Base-by-base conservation (phyloP, 768 basidiomycete genomes). In the Tephrocybe sp. region DNA sequence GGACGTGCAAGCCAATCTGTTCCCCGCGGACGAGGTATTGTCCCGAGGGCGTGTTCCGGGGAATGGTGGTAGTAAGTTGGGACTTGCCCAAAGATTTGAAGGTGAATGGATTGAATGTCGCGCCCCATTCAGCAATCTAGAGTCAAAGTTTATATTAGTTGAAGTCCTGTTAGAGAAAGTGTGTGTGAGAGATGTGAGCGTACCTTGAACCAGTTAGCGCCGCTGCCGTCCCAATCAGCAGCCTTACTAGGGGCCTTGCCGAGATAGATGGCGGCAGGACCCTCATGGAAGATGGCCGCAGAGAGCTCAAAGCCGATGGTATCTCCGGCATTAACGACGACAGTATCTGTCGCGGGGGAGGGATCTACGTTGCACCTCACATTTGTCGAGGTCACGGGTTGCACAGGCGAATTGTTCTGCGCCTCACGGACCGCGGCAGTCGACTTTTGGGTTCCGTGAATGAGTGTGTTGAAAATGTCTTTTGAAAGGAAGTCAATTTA, bases 131-230 rank as follows among this genome's bases (percentile, higher is more conserved):
- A 7, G 64, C 68, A 33, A 67, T 65, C 63, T 66, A 51, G 8
- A 36, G 13, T 9, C 17, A 43, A 45, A 12, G n/a, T 36, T 47
- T 39, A 34, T 47, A 53, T 30, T 17, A 51, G 49, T 52, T 64
- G 56, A 44, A 61, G 58, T 50, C 62, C 48, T 11, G 63, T 68
- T 26, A 32, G 11, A 16, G 20, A n/a, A 12, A n/a, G 26, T 14
- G 11, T n/a, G n/a, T n/a, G n/a, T n/a, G n/a, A n/a, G n/a, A n/a
- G n/a, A n/a, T 12, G 54, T n/a, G 16, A 6, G 32, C 32, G 31
- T 54, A 71, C 67, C 65, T 73, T 74, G 44, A 70, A 72, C 71
- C 72, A 74, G 39, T 67, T 66, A 20, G 69, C 55, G 6, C 72
- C 72, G 40, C 65, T 66, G 17, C 73, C 73, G 39, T 73, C 63